Base-by-base conservation (phyloP, 202 grass and related monocot genomes). In the Schoenoplectus triqueter region DNA sequence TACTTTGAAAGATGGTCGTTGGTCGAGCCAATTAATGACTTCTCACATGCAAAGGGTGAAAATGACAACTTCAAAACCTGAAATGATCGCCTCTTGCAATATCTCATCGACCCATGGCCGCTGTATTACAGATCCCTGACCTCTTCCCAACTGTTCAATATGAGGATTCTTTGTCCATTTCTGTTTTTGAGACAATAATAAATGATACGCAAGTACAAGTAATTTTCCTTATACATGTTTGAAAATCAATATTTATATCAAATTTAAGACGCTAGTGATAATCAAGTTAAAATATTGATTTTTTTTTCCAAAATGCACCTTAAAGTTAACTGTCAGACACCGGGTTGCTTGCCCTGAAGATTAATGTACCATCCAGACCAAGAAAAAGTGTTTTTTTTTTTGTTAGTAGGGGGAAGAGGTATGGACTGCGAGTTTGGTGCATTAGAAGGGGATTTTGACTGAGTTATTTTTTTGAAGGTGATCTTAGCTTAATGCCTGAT, bases 331-430 rank as follows among this genome's bases (percentile, higher is more conserved):
- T 82, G 61, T 50, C 46, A 20, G 46, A 61, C 8, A 66, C 61
- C 10, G 8, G 52, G 73, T 78, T 21, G 5, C 8, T 63, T 65
- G 41, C 50, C 46, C 61, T 20, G 40, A 50, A 64, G 18, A 82
- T 51, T 49, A 82, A 46, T n/a, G 19, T 66, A 48, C 46, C 40
- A 31, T 82, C 61, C 3, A 82, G 79, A 49, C 63, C 79, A 51
- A 82, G 41, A 13, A 82, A 82, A 66, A 82, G 59, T 64, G 79
- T 82, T 50, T 82, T 82, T 82, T 82, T 31, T 31, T 42, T 82
- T 82, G 63, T 82, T 6, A 0, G 61, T 49, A 49, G 79, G 42
- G 46, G 42, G 79, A 49, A 82, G 61, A 13, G 59, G 42, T 11
- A 17, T 11, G 3, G 61, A 64, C 10, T 5, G 78, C 15, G 20